Evolutionary conservation across 192 early-diverging fungal species (phyloP).

Genomic region (Phlyctochytrium bullatum): DNA sequence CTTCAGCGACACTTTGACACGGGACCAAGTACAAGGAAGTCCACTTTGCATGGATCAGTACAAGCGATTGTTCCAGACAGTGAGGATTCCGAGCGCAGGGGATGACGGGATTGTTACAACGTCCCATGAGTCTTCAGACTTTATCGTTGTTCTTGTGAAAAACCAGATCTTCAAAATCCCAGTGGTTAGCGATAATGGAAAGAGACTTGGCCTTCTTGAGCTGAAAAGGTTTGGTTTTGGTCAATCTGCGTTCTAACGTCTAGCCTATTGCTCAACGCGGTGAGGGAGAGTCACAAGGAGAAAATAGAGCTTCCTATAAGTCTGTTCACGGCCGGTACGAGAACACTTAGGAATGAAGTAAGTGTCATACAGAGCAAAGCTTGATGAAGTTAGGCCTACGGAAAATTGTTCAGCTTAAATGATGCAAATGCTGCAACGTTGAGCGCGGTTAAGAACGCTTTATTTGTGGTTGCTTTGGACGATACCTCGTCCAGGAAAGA

Average conservation of each 20-base stretch:
- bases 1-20: slow-evolving; percentile 26
- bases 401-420: slow-evolving; percentile 23
- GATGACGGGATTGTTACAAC: slow-evolving; percentile 65
- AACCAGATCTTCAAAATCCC: slow-evolving; percentile 83
- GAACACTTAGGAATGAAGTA: slow-evolving; percentile 75
- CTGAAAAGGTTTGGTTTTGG: slow-evolving; percentile 37
- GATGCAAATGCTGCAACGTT: slow-evolving; percentile 55
- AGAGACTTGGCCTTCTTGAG: slow-evolving; percentile 54
- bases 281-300: slow-evolving; percentile 30
- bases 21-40: slow-evolving; percentile 31
- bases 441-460: slow-evolving; percentile 65
- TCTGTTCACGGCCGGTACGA: slow-evolving; percentile 76
- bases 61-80: slow-evolving; percentile 77
- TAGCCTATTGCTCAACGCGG: too few relatives aligned
- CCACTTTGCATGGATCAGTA: slow-evolving; percentile 93
- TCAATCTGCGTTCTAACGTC: too few relatives aligned
- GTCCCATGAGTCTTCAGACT: slow-evolving; percentile 69
- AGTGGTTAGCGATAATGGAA: slow-evolving; percentile 67
- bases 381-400: slow-evolving; percentile 10
- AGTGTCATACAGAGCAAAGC: background rate
- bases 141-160: slow-evolving; percentile 81
- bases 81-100: slow-evolving; percentile 61
- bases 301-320: slow-evolving; percentile 65
- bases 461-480: slow-evolving; percentile 90
- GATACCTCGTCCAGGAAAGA: slow-evolving; percentile 64